Conservation (phyloP, 768 basidiomycete genomes). For the Pisolithus orientalis region DNA sequence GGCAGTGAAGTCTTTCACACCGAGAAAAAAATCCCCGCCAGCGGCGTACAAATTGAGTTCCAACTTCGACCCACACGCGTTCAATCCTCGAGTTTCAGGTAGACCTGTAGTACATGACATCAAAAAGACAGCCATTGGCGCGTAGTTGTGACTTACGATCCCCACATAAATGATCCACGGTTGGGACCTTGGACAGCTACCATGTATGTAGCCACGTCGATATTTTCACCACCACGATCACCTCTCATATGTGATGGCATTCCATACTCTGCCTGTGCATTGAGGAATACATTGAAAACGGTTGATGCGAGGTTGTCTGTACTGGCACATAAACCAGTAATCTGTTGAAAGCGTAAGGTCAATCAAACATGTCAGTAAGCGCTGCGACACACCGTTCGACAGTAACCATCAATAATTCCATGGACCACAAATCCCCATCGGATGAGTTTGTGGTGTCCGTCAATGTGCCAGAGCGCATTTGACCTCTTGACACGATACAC, state of each 20-base stretch:
- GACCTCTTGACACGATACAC: constrained; percentile 7
- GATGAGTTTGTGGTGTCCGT: constrained; percentile 9
- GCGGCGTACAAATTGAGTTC: constrained; percentile 26
- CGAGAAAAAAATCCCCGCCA: constrained; percentile 39
- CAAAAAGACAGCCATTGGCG: not conserved
- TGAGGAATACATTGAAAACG: constrained; percentile 18
- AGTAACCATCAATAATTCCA: constrained; percentile 23
- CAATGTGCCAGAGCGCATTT: not conserved
- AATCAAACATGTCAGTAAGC: not conserved
- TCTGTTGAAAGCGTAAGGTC: constrained; percentile 5
- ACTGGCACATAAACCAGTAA: constrained; percentile 16
- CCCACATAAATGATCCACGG: constrained; percentile 23
- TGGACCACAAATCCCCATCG: constrained; percentile 21
- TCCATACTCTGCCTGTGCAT: constrained; percentile 8
- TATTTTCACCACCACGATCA: constrained; percentile 26
- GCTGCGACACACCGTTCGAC: constrained; percentile 15
- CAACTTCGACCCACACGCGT: constrained; percentile 6
- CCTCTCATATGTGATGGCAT: constrained; percentile 20
- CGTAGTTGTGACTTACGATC: not conserved
- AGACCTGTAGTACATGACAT: constrained; percentile 16
- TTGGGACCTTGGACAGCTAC: constrained; percentile 19
- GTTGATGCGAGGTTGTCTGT: constrained; percentile 22
- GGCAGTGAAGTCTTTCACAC: constrained; percentile 29
- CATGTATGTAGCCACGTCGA: constrained; percentile 22
- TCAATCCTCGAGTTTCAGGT: constrained; percentile 41